phyloP scores from a whole-genome alignment of 108 stramenopile species.

The Skeletonema marinoi region DNA sequence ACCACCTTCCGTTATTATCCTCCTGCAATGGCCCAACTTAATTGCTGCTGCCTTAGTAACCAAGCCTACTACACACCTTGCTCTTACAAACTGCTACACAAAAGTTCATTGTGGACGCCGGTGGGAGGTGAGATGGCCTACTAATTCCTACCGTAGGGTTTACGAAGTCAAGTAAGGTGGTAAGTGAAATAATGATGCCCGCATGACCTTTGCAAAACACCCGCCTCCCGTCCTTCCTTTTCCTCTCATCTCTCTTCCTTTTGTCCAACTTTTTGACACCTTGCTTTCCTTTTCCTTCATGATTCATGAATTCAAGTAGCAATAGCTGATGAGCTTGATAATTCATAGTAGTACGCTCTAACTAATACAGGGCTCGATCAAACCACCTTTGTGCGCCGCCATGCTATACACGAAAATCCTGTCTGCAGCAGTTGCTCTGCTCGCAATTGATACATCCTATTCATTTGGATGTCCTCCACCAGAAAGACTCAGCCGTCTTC shows the following conservation, averaged over 20 bases:
- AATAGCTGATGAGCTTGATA: too few relatives aligned
- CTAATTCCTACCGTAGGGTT: neutral
- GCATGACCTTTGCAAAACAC: neutral
- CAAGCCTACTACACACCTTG: neutral
- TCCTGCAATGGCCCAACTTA: neutral
- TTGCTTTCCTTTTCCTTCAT: too few relatives aligned
- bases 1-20: neutral
- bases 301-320: too few relatives aligned
- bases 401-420: neutral
- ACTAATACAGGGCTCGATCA: neutral
- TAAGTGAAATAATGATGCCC: neutral
- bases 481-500: constrained; percentile 47
- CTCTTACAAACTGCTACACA: neutral
- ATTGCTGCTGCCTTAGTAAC: neutral
- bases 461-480: constrained; percentile 53
- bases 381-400: neutral
- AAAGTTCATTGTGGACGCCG: neutral
- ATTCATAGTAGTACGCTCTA: neutral
- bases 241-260: too few relatives aligned
- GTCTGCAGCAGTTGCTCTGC: neutral
- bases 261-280: too few relatives aligned
- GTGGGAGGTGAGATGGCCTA: neutral
- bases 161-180: neutral
- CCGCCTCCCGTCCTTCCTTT: neutral
- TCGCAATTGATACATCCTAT: neutral